These are phyloP conservation scores for Microdochium paspali DNA, from an alignment of 2,329 filamentous ascomycete species.

Conservation along the genomic window DNA sequence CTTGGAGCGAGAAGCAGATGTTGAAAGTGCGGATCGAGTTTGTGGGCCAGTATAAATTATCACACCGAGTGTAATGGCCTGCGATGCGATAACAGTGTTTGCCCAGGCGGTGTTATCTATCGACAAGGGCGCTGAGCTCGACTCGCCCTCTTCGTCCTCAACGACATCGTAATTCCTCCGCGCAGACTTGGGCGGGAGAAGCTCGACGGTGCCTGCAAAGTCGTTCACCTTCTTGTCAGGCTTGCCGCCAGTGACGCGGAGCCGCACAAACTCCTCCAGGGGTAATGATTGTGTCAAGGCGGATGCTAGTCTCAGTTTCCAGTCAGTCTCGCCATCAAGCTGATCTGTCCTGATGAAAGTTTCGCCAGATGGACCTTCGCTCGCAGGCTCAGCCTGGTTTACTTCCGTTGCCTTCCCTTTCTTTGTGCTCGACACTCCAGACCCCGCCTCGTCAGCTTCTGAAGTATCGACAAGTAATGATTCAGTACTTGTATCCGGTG, in stretches of 20 bases:
- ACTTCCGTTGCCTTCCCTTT: constrained; percentile 22
- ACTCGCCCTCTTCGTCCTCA: constrained; percentile 20
- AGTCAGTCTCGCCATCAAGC: constrained; percentile 94
- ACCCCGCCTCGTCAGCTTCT: constrained; percentile 16
- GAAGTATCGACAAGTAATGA: constrained; percentile 30
- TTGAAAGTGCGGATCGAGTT: constrained; percentile 88
- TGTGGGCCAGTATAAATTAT: constrained; percentile 93
- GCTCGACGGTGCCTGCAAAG: constrained; percentile 80
- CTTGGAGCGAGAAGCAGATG: constrained; percentile 84
- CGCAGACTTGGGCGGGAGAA: constrained; percentile 47
- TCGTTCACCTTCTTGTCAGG: constrained; percentile 93
- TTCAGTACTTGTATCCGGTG: constrained; percentile 24
- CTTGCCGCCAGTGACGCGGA: constrained; percentile 72
- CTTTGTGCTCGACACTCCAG: constrained; percentile 18
- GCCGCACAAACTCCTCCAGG: constrained; percentile 59
- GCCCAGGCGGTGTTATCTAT: constrained; percentile 99
- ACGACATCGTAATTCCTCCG: constrained; percentile 30
- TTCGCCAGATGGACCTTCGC: constrained; percentile 56
- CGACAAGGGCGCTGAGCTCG: constrained; percentile 62
- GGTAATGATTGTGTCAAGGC: constrained; percentile 74
- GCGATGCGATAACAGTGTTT: constrained; percentile 92
- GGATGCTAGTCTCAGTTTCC: constrained; percentile 88
- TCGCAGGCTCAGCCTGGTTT: constrained; percentile 18
- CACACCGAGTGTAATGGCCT: constrained; percentile 77
- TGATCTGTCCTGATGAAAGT: constrained; percentile 97